Conservation (phyloP, 1,284 basidiomycete species). For the Schizophyllum commune region DNA sequence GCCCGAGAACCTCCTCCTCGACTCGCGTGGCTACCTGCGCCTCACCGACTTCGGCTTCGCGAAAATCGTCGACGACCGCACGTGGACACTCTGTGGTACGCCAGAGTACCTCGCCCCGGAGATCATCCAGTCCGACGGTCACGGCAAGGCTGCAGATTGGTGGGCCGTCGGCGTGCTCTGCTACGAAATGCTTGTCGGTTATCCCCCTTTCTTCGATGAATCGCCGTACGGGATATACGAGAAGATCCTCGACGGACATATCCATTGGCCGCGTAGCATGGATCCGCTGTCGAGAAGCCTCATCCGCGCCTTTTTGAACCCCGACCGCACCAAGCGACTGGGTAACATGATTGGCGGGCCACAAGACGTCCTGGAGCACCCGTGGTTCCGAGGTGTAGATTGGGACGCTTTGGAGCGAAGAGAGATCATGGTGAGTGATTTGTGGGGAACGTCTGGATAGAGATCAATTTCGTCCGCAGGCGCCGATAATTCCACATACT, state of each 20-base stretch:
- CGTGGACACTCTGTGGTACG: conserved; percentile 98
- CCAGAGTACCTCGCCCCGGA: conserved; percentile 96
- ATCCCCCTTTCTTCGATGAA: conserved; percentile 90
- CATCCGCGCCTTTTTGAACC: conserved; percentile 84
- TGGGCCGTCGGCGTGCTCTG: conserved; percentile 96
- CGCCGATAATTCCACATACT: conserved; percentile 75
- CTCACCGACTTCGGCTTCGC: conserved; percentile 99
- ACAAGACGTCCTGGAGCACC: conserved; percentile 87
- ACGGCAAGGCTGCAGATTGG: conserved; percentile 99
- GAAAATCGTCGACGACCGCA: conserved; percentile 97
- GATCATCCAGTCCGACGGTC: conserved; percentile 94
- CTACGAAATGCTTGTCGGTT: conserved; percentile 97
- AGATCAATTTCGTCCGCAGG: conserved; percentile 32
- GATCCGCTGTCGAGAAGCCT: conserved; percentile 69
- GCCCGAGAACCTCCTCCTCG: conserved; percentile 94
- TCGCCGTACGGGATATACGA: conserved; percentile 94
- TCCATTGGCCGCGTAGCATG: conserved; percentile 90
- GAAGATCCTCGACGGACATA: conserved; percentile 86
- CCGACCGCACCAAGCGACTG: conserved; percentile 88
- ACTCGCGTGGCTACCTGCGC: conserved; percentile 93
- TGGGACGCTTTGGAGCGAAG: conserved; percentile 77
- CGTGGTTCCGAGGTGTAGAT: conserved; percentile 93
- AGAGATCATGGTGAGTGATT: conserved; percentile 58
- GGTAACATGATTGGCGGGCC: conserved; percentile 94
- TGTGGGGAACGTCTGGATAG: background rate